Base-by-base conservation (phyloP, 129 eudicot species). In the Tagetes patula region DNA sequence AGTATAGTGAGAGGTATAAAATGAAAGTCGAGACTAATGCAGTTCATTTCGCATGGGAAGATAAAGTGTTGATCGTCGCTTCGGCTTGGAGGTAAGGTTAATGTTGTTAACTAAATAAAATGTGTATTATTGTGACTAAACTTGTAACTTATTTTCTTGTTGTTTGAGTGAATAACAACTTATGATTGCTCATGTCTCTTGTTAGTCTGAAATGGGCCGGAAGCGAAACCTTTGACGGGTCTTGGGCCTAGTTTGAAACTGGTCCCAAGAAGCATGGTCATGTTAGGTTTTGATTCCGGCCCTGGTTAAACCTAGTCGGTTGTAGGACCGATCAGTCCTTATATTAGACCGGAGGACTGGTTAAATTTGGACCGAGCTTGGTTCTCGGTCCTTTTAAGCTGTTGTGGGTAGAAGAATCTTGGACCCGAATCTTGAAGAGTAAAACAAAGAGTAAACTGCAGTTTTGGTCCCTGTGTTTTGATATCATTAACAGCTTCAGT, bases 41-140 rank as follows among this genome's bases (percentile, higher is more conserved):
- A 11, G 83, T 94, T 11, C 96, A 86, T 83, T 94, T 94, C 32
- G 97, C 91, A 38, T 94, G 99, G 99, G 96, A 88, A 75, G 99
- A 90, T 13, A 90, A 77, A 39, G 85, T 77, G 71, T 83, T 94
- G 87, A 81, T 90, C 48, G 96, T 90, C 70, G 81, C 96, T 67
- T 94, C 99, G 3, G 88, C 91, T 30, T 94, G 99, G 99, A 83
- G 75, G 75, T 94, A 79, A 83, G 69, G 13, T 41, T n/a, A 5
- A 59, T 8, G 5, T 2, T 43, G 77, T 50, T 73, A 32, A 47
- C 14, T 59, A 32, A 20, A 38, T 70, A 10, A 38, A 70, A 61
- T 38, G 38, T 74, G 9, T 37, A 14, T 73, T 61, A 27, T 41
- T 42, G 76, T 59, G 27, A 20, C 27, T 20, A 20, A 73, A 60